Evolutionary conservation across 345 rosid genomes (phyloP), one percentile per base, ranked within the genome.

Genomic region (Anastatica hierochuntica): DNA sequence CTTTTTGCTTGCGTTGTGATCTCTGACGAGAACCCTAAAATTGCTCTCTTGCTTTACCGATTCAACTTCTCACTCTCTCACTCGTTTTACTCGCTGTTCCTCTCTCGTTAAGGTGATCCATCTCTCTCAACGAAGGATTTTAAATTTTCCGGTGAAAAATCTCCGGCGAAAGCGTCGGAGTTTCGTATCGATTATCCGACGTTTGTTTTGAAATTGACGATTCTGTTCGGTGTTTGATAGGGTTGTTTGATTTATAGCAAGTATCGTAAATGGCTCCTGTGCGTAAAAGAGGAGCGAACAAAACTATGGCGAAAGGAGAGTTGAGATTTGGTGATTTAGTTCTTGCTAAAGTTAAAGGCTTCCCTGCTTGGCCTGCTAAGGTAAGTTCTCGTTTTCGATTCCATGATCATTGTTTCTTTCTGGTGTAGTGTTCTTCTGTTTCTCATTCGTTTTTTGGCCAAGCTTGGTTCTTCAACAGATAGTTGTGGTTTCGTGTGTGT

Each of bases 341-440:
- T 45, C 90, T 94, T 23, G 99, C 99, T 56, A 94, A 85, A 73
- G 97, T 94, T 77, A 94, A 94, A 82, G 99, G 99, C 16, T 84
- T 79, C 70, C 99, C 99, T 57, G 72, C 77, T 73, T 94, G 99
- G 99, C 99, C 99, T 64, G 99, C 99, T 42, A 82, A 85, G 95
- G 99, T 21, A n/a, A n/a, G n/a, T n/a, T n/a, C n/a, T n/a, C n/a
- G n/a, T n/a, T n/a, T n/a, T n/a, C n/a, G n/a, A n/a, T n/a, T n/a
- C n/a, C n/a, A n/a, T n/a, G n/a, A n/a, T n/a, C n/a, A n/a, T n/a
- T 24, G 27, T 24, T 92, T 23, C 29, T 55, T 39, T 14, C 53
- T 43, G n/a, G n/a, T n/a, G n/a, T n/a, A n/a, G n/a, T n/a, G n/a
- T n/a, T n/a, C n/a, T n/a, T n/a, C n/a, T n/a, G n/a, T n/a, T n/a